Evolutionary conservation across 2,329 filamentous ascomycete genomes (phyloP), one percentile per base, ranked within the genome.

Genomic region (Lachnellula occidentalis): DNA sequence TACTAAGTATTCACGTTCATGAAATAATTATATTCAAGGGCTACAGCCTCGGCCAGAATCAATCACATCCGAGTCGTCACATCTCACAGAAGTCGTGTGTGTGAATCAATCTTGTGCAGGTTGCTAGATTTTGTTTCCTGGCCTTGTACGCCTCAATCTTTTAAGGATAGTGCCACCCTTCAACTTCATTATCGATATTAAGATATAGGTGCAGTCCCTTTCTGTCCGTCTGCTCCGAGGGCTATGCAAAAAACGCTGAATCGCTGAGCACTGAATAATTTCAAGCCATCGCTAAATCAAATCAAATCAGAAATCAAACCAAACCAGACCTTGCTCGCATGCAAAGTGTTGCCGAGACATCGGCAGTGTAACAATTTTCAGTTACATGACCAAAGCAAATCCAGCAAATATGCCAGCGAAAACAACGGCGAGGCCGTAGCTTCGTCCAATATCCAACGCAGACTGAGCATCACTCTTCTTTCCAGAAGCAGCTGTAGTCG

Each of bases 371-470:
- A 36, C 48, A 45, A 21, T 24, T 39, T 53, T 50, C 34, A 34
- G 55, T 72, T 69, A 82, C 55, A 82, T 70, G 57, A 81, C 61
- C 55, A 75, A 58, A 45, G 80, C 76, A 63, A 86, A 83, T 15
- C 81, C 83, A 42, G 78, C 76, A 58, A 83, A 75, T 52, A 85
- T 71, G 34, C 77, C 76, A 50, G 75, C 76, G 42, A 80, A 71
- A 6, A 86, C 67, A 12, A 79, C 70, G 48, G 76, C 74, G 15
- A 83, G 68, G 36, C 82, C 80, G 63, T 83, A 84, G 27, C 78
- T 74, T 53, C 78, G 76, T 17, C 79, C 78, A 24, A 81, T 69
- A 53, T 81, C 73, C 65, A 83, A 62, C 56, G 77, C 71, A 43
- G 61, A 57, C 47, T 62, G 66, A 15, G 71, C 69, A 34, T 70